phyloP scores from a whole-genome alignment of 129 eudicot species.

The Artemisia argyi region DNA sequence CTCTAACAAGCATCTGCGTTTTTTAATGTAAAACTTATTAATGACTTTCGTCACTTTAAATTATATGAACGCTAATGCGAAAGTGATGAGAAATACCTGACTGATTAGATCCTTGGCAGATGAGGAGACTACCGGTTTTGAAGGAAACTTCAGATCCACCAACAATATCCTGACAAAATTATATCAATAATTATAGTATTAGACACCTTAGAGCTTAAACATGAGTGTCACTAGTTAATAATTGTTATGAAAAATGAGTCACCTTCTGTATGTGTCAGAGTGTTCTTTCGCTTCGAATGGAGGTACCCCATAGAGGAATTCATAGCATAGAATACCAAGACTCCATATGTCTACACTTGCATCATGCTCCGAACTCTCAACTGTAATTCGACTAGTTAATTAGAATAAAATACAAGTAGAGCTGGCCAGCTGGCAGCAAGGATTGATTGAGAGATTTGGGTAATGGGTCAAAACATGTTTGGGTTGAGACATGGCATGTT shows the following conservation, averaged over 20 bases:
- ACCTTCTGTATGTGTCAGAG: slow-evolving; percentile 94
- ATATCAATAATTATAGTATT: too few relatives aligned
- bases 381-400: slow-evolving; percentile 31
- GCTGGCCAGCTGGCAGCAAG: too few relatives aligned
- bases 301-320: slow-evolving; percentile 88
- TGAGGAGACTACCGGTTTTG: slow-evolving; percentile 69
- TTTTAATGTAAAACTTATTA: background rate
- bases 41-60: background rate
- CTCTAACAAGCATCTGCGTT: slow-evolving; percentile 77
- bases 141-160: slow-evolving; percentile 77
- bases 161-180: slow-evolving; percentile 74
- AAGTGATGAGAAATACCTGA: slow-evolving; percentile 45
- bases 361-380: slow-evolving; percentile 97
- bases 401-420: background rate
- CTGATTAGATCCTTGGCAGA: slow-evolving; percentile 78
- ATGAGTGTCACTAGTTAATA: background rate
- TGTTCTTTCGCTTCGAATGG: slow-evolving; percentile 97
- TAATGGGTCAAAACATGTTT: too few relatives aligned
- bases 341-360: slow-evolving; percentile 98
- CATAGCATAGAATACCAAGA: slow-evolving; percentile 88
- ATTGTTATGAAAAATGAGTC: background rate
- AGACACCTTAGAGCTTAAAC: too few relatives aligned
- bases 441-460: too few relatives aligned
- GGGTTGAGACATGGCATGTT: too few relatives aligned
- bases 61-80: background rate